phyloP scores from a whole-genome alignment of 202 grass and related monocot species.

The Musa balbisiana region DNA sequence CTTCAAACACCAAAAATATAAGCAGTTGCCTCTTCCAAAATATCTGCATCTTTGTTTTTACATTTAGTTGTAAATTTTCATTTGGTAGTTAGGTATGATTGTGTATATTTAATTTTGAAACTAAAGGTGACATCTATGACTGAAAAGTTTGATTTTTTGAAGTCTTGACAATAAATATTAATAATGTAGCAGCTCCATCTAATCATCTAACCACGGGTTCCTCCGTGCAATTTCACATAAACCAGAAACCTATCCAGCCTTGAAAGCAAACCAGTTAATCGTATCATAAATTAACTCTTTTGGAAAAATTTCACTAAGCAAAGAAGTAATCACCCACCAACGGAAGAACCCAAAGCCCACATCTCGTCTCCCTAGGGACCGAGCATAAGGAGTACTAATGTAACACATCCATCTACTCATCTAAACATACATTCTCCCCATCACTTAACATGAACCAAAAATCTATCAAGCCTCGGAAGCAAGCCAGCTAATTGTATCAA shows the following conservation, averaged over 20 bases:
- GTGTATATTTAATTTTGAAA: background rate
- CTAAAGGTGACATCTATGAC: background rate
- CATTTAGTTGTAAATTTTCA: background rate
- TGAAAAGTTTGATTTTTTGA: background rate
- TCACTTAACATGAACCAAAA: background rate
- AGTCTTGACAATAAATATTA: background rate
- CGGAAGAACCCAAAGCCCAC: too few relatives aligned
- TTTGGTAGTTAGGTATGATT: background rate
- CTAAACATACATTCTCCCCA: background rate
- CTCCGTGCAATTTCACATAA: background rate
- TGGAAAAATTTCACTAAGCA: too few relatives aligned
- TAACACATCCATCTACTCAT: background rate
- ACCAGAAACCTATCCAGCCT: background rate
- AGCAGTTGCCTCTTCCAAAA: too few relatives aligned
- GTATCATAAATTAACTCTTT: too few relatives aligned
- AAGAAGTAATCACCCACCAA: too few relatives aligned
- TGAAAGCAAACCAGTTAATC: too few relatives aligned
- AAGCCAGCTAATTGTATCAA: too few relatives aligned
- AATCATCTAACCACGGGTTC: background rate
- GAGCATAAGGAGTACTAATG: background rate
- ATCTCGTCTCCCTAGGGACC: too few relatives aligned
- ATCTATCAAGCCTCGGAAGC: background rate
- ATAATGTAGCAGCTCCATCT: background rate
- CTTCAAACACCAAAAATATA: too few relatives aligned
- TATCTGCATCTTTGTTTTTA: background rate